Conservation (phyloP, 306 rosid genomes). For the Oemleria cerasiformis region DNA sequence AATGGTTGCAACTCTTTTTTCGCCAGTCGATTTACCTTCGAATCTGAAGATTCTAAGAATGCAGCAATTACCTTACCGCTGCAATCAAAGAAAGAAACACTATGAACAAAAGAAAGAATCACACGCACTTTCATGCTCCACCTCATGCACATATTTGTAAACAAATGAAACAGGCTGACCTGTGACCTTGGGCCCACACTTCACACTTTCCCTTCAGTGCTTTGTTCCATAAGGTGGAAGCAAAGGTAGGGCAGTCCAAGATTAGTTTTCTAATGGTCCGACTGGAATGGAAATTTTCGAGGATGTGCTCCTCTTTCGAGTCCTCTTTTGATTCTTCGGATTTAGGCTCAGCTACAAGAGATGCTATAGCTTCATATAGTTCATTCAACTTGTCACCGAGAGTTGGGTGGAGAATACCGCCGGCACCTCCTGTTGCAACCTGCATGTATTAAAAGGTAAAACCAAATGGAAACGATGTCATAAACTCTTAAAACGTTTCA, state of each 20-base stretch:
- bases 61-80: conserved; percentile 83
- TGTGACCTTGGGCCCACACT: conserved; percentile 79
- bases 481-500: background rate
- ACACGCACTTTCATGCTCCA: background rate
- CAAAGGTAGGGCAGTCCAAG: conserved; percentile 77
- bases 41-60: conserved; percentile 67
- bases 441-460: conserved; percentile 23
- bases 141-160: conserved; percentile 12
- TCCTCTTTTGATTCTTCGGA: conserved; percentile 47
- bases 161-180: conserved; percentile 36
- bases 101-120: conserved; percentile 17
- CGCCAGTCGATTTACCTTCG: conserved; percentile 45
- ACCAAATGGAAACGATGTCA: background rate
- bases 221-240: conserved; percentile 71
- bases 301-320: conserved; percentile 65
- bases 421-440: conserved; percentile 80
- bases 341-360: conserved; percentile 63
- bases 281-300: conserved; percentile 85
- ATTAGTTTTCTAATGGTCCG: conserved; percentile 79
- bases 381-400: conserved; percentile 62
- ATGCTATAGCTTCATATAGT: conserved; percentile 65
- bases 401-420: conserved; percentile 64
- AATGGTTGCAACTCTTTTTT: conserved; percentile 65
- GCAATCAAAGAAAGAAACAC: conserved; percentile 34
- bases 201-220: conserved; percentile 76